These are phyloP conservation scores for Cyclotella sp. DNA, from an alignment of 108 stramenopile species.

Conservation along the genomic window DNA sequence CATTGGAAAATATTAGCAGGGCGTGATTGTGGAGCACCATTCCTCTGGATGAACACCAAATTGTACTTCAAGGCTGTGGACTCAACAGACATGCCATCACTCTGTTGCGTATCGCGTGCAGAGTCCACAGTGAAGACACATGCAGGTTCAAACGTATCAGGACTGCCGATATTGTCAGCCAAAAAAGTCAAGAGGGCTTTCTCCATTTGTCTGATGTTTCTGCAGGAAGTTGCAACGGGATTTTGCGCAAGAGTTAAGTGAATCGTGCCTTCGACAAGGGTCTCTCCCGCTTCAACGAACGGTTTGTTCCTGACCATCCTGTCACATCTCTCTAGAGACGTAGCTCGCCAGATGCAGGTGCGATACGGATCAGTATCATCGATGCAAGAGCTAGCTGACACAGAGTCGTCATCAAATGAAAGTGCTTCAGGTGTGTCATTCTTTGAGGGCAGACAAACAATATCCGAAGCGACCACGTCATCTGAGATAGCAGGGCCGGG, in stretches of 20 bases:
- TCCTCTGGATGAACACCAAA: not conserved
- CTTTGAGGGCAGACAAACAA: not conserved
- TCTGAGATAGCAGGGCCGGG: not conserved
- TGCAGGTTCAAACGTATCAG: slow-evolving; percentile 12
- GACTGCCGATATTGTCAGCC: slow-evolving; percentile 8
- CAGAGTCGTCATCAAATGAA: not conserved
- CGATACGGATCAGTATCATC: slow-evolving; percentile 11
- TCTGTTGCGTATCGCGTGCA: not conserved
- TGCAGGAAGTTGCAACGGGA: not conserved
- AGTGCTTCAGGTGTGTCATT: not conserved
- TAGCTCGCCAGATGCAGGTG: slow-evolving; percentile 16
- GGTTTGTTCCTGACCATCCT: slow-evolving; percentile 1
- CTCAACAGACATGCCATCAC: not conserved
- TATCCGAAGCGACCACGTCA: not conserved
- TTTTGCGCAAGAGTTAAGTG: slow-evolving; percentile 5
- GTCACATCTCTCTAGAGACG: not conserved
- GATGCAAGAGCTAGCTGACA: not conserved
- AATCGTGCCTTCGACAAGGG: not conserved
- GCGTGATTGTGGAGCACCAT: not conserved
- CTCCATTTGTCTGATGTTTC: slow-evolving; percentile 7
- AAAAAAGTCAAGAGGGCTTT: slow-evolving; percentile 3
- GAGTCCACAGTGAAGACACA: not conserved
- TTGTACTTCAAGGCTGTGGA: slow-evolving; percentile 1
- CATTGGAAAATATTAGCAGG: no score
- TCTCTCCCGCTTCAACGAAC: not conserved